Evolutionary conservation across 1,284 basidiomycete genomes (phyloP).

Genomic region (Psilocybe mexicana): DNA sequence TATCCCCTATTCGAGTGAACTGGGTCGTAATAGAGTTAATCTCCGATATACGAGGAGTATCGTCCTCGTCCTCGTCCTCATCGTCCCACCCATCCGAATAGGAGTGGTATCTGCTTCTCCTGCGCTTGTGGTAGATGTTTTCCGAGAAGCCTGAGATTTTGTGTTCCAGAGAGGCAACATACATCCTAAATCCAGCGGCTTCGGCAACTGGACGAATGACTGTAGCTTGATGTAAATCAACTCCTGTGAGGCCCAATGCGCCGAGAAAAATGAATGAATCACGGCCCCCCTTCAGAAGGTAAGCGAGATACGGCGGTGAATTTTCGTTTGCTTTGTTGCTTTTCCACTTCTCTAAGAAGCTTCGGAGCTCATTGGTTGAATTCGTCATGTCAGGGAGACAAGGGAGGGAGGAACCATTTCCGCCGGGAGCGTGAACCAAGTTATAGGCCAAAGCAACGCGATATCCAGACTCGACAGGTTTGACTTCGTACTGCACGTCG

Average conservation of each 20-base stretch:
- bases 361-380: conserved; percentile 21
- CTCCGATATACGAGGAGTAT: conserved; percentile 31
- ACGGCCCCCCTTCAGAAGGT: conserved; percentile 23
- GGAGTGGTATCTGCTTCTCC: background rate
- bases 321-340: conserved; percentile 18
- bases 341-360: conserved; percentile 33
- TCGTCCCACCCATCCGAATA: background rate
- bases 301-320: conserved; percentile 16
- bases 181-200: conserved; percentile 28
- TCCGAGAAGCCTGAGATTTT: conserved; percentile 30
- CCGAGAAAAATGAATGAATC: conserved; percentile 31
- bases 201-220: conserved; percentile 28
- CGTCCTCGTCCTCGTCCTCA: conserved; percentile 23
- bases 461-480: conserved; percentile 44
- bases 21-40: conserved; percentile 25
- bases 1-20: conserved; percentile 36
- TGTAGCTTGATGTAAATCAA: conserved; percentile 31
- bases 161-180: conserved; percentile 39
- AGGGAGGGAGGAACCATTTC: conserved; percentile 16
- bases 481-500: conserved; percentile 45
- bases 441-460: conserved; percentile 49
- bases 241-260: conserved; percentile 31
- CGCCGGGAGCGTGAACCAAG: conserved; percentile 33
- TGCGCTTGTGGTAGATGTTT: conserved; percentile 27
- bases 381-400: conserved; percentile 22